Evolutionary conservation across 441 rosid genomes (phyloP).

Genomic region (Pelargonium myrrhifolium): DNA sequence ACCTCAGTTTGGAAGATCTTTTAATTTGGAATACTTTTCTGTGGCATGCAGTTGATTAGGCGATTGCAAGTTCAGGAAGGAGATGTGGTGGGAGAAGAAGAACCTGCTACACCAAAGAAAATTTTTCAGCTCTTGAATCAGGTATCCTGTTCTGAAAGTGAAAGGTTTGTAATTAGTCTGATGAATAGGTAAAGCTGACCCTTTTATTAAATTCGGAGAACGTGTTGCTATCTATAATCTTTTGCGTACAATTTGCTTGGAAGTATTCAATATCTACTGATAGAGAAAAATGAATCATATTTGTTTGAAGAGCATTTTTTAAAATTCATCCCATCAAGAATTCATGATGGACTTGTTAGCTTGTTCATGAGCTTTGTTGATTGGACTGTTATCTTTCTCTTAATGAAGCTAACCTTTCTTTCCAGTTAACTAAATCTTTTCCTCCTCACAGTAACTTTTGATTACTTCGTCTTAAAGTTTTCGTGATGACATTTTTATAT

Average conservation of each 20-base stretch:
- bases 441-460: background rate
- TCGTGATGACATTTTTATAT: background rate
- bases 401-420: background rate
- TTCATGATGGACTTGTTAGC: too few species aligned
- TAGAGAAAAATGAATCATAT: background rate
- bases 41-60: slow-evolving; percentile 59
- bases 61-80: slow-evolving; percentile 67
- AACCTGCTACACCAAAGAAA: slow-evolving; percentile 62
- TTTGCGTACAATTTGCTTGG: background rate
- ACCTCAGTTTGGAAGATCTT: background rate
- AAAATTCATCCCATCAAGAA: background rate
- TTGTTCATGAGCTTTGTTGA: background rate
- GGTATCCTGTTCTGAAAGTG: slow-evolving; percentile 30
- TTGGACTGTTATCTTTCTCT: background rate
- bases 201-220: background rate
- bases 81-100: slow-evolving; percentile 88
- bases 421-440: background rate
- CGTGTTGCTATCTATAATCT: background rate
- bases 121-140: slow-evolving; percentile 82
- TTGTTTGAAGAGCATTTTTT: background rate
- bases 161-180: background rate
- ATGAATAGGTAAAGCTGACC: background rate
- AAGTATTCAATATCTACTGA: background rate
- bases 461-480: background rate
- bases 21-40: background rate